A percentile compares a stretch with the other conserved stretches of the same genome.
These are phyloP conservation scores for Monosporozyma servazzii DNA, from an alignment of 805 yeast genomes.

Conservation along the genomic window DNA sequence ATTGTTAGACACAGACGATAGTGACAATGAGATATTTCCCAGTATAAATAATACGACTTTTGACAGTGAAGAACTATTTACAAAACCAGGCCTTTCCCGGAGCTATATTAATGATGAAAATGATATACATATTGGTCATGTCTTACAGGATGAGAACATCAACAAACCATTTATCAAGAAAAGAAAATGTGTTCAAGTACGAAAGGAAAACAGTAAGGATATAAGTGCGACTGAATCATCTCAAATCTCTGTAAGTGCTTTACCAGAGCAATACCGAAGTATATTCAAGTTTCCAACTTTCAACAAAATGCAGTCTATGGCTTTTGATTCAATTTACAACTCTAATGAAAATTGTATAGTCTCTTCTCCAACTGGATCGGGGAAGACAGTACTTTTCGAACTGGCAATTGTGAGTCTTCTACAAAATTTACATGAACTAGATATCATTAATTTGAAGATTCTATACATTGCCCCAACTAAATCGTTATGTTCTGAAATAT, in stretches of 20 bases:
- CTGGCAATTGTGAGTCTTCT: conserved; percentile 38
- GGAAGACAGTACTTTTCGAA: conserved; percentile 48
- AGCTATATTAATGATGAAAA: conserved; percentile 7
- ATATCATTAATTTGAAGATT: conserved; percentile 19
- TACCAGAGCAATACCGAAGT: conserved; percentile 33
- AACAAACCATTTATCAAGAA: neutral
- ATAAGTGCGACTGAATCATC: neutral
- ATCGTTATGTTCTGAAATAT: conserved; percentile 45
- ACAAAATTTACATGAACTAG: conserved; percentile 8
- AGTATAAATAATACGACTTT: neutral
- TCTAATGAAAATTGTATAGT: conserved; percentile 36
- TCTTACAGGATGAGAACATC: neutral
- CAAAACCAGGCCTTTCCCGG: conserved; percentile 1
- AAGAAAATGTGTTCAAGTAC: neutral
- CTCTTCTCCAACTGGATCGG: conserved; percentile 53
- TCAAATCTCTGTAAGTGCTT: conserved; percentile 5
- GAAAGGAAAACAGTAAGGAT: neutral
- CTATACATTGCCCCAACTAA: conserved; percentile 54
- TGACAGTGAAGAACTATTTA: conserved; percentile 3
- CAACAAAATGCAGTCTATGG: conserved; percentile 44
- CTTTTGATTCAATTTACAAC: conserved; percentile 33
- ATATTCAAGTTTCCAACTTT: conserved; percentile 20
- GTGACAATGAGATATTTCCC: conserved; percentile 3
- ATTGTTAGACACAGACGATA: conserved; percentile 17
- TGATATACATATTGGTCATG: conserved; percentile 8